phyloP scores from a whole-genome alignment of 768 basidiomycete genomes.

The Mycena latifolia region DNA sequence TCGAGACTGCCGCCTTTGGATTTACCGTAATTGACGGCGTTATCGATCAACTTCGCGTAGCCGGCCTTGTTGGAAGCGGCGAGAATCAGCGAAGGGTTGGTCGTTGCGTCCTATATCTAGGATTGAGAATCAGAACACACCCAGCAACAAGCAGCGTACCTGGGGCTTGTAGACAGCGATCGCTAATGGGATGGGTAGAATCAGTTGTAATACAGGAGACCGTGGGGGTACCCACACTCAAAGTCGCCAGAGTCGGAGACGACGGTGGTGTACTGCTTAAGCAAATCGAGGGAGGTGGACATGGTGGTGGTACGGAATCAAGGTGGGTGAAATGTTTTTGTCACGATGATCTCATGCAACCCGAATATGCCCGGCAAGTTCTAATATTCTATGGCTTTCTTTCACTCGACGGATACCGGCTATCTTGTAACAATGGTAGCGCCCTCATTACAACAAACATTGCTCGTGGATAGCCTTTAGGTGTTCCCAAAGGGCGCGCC shows the following conservation, averaged over 20 bases:
- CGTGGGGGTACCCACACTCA: constrained; percentile 67
- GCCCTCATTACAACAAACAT: no score
- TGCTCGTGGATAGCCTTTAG: no score
- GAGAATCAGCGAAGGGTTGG: constrained; percentile 96
- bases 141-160: constrained; percentile 42
- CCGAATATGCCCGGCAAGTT: constrained; percentile 21
- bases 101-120: constrained; percentile 87
- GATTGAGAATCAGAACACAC: constrained; percentile 12
- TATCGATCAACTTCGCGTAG: constrained; percentile 86
- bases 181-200: constrained; percentile 60
- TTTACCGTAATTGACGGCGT: constrained; percentile 82
- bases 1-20: constrained; percentile 85
- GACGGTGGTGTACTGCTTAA: constrained; percentile 95
- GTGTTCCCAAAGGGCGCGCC: no score
- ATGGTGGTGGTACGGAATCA: constrained; percentile 56
- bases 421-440: no score
- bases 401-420: no score
- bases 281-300: constrained; percentile 84
- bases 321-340: constrained; percentile 1
- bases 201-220: constrained; percentile 25
- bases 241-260: constrained; percentile 99
- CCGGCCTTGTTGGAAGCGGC: constrained; percentile 91
- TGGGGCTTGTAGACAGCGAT: constrained; percentile 98
- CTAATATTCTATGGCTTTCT: no score
- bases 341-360: constrained; percentile 2